Evolutionary conservation across 2,329 filamentous ascomycete genomes (phyloP).

Genomic region (Lecanicillium sp.): DNA sequence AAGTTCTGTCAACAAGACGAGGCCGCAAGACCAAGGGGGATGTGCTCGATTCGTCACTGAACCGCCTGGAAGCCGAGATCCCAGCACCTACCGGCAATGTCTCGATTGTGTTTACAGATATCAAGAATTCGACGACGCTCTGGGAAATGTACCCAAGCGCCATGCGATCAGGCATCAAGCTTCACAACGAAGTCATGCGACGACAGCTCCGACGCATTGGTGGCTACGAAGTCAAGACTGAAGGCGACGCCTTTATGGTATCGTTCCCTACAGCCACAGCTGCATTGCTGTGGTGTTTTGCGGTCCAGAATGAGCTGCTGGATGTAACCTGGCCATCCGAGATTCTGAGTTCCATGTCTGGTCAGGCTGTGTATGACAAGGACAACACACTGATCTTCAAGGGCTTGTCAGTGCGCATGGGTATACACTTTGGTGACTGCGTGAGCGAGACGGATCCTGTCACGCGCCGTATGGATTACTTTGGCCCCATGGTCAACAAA

Average conservation of each 20-base stretch:
- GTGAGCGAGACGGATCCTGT: slow-evolving; percentile 95
- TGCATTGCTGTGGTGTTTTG: slow-evolving; percentile 92
- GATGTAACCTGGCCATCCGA: slow-evolving; percentile 92
- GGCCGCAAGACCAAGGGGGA: slow-evolving; percentile 57
- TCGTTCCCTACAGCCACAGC: slow-evolving; percentile 95
- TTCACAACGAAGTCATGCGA: slow-evolving; percentile 96
- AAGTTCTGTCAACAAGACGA: slow-evolving; percentile 58
- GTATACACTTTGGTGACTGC: slow-evolving; percentile 89
- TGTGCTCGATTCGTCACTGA: slow-evolving; percentile 78
- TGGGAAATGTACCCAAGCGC: slow-evolving; percentile 95
- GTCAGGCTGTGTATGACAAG: slow-evolving; percentile 74
- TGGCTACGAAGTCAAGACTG: slow-evolving; percentile 98
- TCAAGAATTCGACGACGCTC: slow-evolving; percentile 93
- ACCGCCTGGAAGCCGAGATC: slow-evolving; percentile 82
- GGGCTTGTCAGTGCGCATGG: slow-evolving; percentile 93
- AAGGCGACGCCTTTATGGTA: slow-evolving; percentile 99
- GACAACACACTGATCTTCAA: slow-evolving; percentile 89
- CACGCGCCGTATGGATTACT: slow-evolving; percentile 98
- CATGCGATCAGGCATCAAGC: slow-evolving; percentile 94
- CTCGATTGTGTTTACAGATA: slow-evolving; percentile 95
- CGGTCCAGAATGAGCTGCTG: slow-evolving; percentile 80
- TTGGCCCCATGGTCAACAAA: slow-evolving; percentile 98
- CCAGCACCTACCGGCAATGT: slow-evolving; percentile 86
- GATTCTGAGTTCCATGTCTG: slow-evolving; percentile 78
- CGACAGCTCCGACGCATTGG: slow-evolving; percentile 88